Evolutionary conservation across 148 eudicot species (phyloP).

Genomic region (Camellia japonica): DNA sequence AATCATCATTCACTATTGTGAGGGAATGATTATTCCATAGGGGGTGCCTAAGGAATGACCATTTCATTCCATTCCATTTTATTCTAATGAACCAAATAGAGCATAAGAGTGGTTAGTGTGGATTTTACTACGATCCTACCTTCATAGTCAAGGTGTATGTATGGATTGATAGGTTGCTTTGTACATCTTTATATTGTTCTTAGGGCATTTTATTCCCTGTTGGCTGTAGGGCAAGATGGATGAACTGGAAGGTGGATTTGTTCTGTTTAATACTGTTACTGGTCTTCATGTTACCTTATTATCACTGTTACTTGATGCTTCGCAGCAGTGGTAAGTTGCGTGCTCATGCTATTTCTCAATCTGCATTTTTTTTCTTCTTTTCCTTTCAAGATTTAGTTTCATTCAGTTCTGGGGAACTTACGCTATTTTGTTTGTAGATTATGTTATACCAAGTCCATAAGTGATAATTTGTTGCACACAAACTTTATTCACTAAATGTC

Average conservation of each 20-base stretch:
- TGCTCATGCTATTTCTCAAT: neutral
- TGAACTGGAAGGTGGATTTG: conserved; percentile 97
- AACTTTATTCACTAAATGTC: neutral
- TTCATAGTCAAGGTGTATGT: neutral
- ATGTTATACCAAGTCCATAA: neutral
- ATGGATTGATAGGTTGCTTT: conserved; percentile 1
- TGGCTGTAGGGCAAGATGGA: conserved; percentile 80
- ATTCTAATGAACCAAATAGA: no score
- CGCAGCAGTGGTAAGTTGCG: conserved; percentile 64
- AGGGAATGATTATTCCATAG: no score
- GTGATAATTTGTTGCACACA: neutral
- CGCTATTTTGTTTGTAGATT: neutral
- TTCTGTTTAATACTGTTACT: conserved; percentile 84
- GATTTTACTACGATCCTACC: no score
- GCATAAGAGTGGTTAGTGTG: neutral
- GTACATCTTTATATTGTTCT: neutral
- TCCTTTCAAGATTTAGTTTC: neutral
- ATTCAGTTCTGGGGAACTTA: neutral
- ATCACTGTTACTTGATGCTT: conserved; percentile 97
- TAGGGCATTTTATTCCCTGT: conserved; percentile 8
- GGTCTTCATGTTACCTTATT: conserved; percentile 94
- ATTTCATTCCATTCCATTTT: no score
- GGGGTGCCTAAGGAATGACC: no score
- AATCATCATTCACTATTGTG: no score
- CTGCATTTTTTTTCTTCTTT: neutral